Evolutionary conservation across 2,329 filamentous ascomycete species (phyloP).

Genomic region (Xylariaceae sp.): DNA sequence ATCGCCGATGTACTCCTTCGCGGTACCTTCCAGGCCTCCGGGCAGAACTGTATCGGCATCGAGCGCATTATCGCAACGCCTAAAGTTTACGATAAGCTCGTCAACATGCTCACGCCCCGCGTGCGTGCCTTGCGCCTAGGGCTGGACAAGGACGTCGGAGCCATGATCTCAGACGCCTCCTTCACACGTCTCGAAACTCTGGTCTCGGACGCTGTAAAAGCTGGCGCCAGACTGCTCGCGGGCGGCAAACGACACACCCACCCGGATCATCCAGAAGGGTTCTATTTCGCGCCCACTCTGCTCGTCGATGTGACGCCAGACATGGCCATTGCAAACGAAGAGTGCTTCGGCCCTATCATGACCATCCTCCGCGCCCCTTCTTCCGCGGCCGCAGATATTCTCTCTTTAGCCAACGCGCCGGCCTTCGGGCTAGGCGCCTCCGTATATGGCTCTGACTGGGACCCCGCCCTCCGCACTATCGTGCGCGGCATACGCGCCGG

Average conservation of each 20-base stretch:
- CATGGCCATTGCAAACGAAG: conserved; percentile 84
- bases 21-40: conserved; percentile 89
- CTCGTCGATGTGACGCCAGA: conserved; percentile 78
- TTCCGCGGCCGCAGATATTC: conserved; percentile 56
- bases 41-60: conserved; percentile 96
- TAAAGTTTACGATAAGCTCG: conserved; percentile 66
- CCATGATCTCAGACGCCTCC: conserved; percentile 73
- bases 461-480: conserved; percentile 56
- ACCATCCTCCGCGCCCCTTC: conserved; percentile 69
- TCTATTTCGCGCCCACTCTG: conserved; percentile 90
- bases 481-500: conserved; percentile 68
- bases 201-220: conserved; percentile 67
- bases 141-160: conserved; percentile 74
- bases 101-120: conserved; percentile 64
- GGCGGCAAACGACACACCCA: conserved; percentile 71
- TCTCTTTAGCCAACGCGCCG: conserved; percentile 76
- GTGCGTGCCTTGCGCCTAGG: conserved; percentile 73
- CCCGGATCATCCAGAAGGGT: conserved; percentile 67
- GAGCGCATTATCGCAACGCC: conserved; percentile 84
- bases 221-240: conserved; percentile 74
- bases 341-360: conserved; percentile 91
- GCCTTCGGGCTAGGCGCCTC: conserved; percentile 81
- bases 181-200: conserved; percentile 73
- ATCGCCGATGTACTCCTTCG: conserved; percentile 81
- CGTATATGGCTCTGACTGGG: conserved; percentile 68